Evolutionary conservation across 768 basidiomycete genomes (phyloP).

Genomic region (Rhodotorula diobovata): DNA sequence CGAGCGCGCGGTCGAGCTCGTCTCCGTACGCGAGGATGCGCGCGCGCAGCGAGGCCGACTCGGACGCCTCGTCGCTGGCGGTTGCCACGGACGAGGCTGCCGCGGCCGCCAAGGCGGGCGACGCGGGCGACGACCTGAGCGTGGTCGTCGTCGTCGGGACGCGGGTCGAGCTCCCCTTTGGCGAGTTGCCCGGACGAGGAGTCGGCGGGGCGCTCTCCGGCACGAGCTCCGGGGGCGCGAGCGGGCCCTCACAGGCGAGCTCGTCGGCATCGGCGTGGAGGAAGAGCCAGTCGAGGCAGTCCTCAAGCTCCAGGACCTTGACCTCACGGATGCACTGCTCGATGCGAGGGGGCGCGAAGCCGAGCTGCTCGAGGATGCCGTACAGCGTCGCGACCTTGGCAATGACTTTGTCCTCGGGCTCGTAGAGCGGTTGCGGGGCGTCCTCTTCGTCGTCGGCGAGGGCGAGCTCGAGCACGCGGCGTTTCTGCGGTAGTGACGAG

Average conservation of each 20-base stretch:
- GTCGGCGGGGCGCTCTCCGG: slow-evolving; percentile 28
- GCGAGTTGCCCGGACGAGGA: slow-evolving; percentile 7
- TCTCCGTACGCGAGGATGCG: slow-evolving; percentile 34
- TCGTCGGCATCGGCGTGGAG: slow-evolving; percentile 63
- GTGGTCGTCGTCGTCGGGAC: too few relatives aligned
- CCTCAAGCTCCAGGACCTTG: slow-evolving; percentile 69
- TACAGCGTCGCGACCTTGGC: slow-evolving; percentile 71
- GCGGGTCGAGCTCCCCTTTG: not conserved
- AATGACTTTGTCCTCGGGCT: slow-evolving; percentile 66
- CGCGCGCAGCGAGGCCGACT: slow-evolving; percentile 11
- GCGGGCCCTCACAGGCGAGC: slow-evolving; percentile 48
- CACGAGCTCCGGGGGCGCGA: slow-evolving; percentile 3
- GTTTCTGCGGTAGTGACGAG: slow-evolving; percentile 13
- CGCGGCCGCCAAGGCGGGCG: not conserved
- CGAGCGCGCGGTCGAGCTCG: slow-evolving; percentile 15
- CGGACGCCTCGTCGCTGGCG: not conserved
- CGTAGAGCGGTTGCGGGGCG: slow-evolving; percentile 49
- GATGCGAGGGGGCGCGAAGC: slow-evolving; percentile 66
- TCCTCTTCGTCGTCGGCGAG: slow-evolving; percentile 11
- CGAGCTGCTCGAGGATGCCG: slow-evolving; percentile 71
- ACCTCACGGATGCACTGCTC: slow-evolving; percentile 66
- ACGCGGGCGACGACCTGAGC: not conserved
- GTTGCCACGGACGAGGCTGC: too few relatives aligned
- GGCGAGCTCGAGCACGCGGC: slow-evolving; percentile 30
- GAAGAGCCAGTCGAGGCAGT: slow-evolving; percentile 81